These are phyloP conservation scores for Aspergillus pseudotamarii DNA, from an alignment of 2,329 filamentous ascomycete species.

Conservation along the genomic window DNA sequence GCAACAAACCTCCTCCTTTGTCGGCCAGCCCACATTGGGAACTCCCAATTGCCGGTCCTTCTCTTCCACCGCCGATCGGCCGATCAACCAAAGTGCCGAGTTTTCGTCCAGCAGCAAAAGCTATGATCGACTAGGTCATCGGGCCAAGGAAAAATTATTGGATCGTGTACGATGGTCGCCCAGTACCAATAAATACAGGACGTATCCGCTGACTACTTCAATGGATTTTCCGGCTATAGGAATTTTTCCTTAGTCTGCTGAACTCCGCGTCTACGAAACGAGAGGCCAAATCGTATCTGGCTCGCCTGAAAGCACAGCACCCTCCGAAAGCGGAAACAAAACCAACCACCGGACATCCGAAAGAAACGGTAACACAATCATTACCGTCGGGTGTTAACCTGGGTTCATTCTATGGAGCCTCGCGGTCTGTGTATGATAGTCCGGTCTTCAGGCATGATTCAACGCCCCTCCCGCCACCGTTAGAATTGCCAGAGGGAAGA, in stretches of 20 bases:
- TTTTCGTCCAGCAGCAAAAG: conserved; percentile 33
- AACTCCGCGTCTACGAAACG: conserved; percentile 89
- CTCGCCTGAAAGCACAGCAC: conserved; percentile 70
- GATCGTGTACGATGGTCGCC: conserved; percentile 39
- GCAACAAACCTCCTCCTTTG: conserved; percentile 24
- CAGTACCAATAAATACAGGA: neutral
- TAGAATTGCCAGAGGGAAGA: conserved; percentile 50
- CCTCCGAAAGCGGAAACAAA: conserved; percentile 37
- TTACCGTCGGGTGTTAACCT: conserved; percentile 58
- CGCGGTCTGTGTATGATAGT: conserved; percentile 60
- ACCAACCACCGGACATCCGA: conserved; percentile 30
- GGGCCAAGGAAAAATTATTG: conserved; percentile 48
- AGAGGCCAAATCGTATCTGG: conserved; percentile 88
- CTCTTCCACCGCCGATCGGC: conserved; percentile 22
- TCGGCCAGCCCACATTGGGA: conserved; percentile 7
- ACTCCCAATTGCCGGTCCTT: conserved; percentile 16
- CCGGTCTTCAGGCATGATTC: conserved; percentile 62
- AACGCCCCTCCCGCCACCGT: conserved; percentile 42
- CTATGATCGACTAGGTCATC: conserved; percentile 38
- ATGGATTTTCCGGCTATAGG: conserved; percentile 50
- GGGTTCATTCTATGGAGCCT: conserved; percentile 61
- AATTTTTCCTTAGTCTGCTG: conserved; percentile 83
- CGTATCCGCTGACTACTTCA: conserved; percentile 7
- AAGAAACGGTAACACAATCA: conserved; percentile 18
- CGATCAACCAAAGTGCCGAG: conserved; percentile 31